These are phyloP conservation scores for Tephrocybe rancida DNA, from an alignment of 768 basidiomycete genomes.

Conservation along the genomic window DNA sequence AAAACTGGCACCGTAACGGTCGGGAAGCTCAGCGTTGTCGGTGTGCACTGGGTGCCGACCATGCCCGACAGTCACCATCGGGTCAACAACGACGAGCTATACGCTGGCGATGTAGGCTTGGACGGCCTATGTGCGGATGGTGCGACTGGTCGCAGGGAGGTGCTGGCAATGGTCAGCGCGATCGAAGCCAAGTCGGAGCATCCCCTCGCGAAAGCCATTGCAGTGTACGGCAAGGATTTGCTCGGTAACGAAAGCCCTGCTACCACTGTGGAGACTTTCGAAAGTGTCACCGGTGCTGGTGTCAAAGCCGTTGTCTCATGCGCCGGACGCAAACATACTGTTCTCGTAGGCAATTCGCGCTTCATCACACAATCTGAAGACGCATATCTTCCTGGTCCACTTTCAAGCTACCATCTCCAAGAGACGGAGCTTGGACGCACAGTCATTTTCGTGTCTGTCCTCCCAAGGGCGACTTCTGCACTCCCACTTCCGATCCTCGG, in stretches of 20 bases:
- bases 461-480: constrained; percentile 35
- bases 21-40: constrained; percentile 86
- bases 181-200: constrained; percentile 95
- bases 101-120: constrained; percentile 44
- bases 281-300: constrained; percentile 88
- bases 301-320: constrained; percentile 71
- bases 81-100: constrained; percentile 35
- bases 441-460: constrained; percentile 83
- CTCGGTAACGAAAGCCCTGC: constrained; percentile 50
- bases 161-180: constrained; percentile 82
- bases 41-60: constrained; percentile 70
- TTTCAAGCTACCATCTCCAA: constrained; percentile 65
- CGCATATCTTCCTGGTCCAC: constrained; percentile 55
- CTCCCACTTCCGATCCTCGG: constrained; percentile 69
- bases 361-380: constrained; percentile 65
- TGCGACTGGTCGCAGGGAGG: constrained; percentile 52
- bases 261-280: constrained; percentile 71
- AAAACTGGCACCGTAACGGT: constrained; percentile 98
- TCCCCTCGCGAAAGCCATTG: constrained; percentile 93
- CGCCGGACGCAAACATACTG: constrained; percentile 50
- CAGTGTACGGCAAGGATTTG: constrained; percentile 73
- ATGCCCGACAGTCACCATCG: constrained; percentile 15
- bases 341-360: constrained; percentile 76
- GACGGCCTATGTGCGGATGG: constrained; percentile 63
- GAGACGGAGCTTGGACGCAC: constrained; percentile 80